These are phyloP conservation scores for Trypanosoma melophagium DNA, from an alignment of 208 protist species.

Conservation along the genomic window DNA sequence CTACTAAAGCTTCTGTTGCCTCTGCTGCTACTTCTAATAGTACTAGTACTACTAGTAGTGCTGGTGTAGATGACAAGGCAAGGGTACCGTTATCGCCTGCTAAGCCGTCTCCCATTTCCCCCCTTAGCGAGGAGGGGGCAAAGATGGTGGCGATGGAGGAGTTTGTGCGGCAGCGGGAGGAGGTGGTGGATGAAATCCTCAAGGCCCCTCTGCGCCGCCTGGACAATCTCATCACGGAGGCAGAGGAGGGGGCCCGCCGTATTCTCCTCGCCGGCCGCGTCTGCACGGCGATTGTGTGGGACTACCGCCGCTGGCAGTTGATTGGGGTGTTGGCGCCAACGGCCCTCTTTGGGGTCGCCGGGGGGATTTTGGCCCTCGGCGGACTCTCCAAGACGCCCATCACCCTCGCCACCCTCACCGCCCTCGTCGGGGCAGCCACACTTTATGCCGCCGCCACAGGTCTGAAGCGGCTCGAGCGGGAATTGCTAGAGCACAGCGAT, in stretches of 20 bases:
- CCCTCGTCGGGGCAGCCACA: constrained; percentile 12
- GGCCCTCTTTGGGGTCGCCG: constrained; percentile 17
- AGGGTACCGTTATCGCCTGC: too few relatives aligned
- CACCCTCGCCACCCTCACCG: constrained; percentile 19
- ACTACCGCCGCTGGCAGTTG: constrained; percentile 38
- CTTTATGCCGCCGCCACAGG: constrained; percentile 16
- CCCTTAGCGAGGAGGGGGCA: constrained; percentile 2
- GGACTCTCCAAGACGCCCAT: constrained; percentile 29
- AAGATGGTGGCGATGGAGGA: constrained; percentile 41
- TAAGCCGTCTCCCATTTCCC: too few relatives aligned
- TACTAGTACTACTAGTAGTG: not conserved
- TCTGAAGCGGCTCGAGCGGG: constrained; percentile 33
- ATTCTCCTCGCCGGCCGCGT: constrained; percentile 56
- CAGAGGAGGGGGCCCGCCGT: constrained; percentile 55
- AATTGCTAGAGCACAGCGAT: constrained; percentile 36
- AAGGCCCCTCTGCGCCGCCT: constrained; percentile 64
- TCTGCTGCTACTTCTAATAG: not conserved
- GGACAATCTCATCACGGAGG: constrained; percentile 77
- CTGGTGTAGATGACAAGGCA: not conserved
- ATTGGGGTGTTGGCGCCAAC: constrained; percentile 15
- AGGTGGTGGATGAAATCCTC: constrained; percentile 59
- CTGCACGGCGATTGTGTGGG: constrained; percentile 42
- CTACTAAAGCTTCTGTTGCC: constrained; percentile 4
- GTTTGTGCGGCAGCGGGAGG: constrained; percentile 51
- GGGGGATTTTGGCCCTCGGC: constrained; percentile 23